Evolutionary conservation across 2,329 filamentous ascomycete genomes (phyloP).

Genomic region (Grosmannia clavigera): DNA sequence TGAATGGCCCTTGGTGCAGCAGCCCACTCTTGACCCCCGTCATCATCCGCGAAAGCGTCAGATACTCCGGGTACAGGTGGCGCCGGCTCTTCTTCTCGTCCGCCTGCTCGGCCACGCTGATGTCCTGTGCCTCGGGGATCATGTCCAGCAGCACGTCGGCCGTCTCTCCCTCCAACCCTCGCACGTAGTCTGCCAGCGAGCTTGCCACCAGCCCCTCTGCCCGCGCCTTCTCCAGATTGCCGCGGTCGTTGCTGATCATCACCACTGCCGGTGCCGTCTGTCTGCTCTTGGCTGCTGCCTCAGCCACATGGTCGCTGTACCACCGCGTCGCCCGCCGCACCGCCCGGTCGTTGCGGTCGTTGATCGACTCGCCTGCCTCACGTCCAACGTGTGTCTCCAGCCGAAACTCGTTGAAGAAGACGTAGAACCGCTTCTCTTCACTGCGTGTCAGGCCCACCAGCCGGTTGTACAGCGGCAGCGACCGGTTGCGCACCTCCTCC

Average conservation of each 20-base stretch:
- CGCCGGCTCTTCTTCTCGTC: slow-evolving; percentile 20
- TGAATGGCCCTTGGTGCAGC: slow-evolving; percentile 89
- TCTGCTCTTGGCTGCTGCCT: slow-evolving; percentile 32
- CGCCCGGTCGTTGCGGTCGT: slow-evolving; percentile 90
- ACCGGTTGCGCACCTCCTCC: slow-evolving; percentile 89
- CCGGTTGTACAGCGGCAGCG: slow-evolving; percentile 87
- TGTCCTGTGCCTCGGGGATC: slow-evolving; percentile 70
- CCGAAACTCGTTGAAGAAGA: slow-evolving; percentile 98
- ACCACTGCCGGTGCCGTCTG: slow-evolving; percentile 63
- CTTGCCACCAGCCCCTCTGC: slow-evolving; percentile 58
- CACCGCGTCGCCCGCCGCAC: slow-evolving; percentile 77
- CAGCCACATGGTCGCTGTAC: slow-evolving; percentile 73
- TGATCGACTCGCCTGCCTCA: slow-evolving; percentile 71
- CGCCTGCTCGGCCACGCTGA: slow-evolving; percentile 44
- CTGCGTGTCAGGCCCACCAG: slow-evolving; percentile 84
- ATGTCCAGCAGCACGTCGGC: slow-evolving; percentile 81
- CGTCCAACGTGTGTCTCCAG: slow-evolving; percentile 78
- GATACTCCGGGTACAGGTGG: slow-evolving; percentile 81
- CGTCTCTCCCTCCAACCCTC: slow-evolving; percentile 63
- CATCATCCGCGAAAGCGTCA: slow-evolving; percentile 81
- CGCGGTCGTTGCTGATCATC: slow-evolving; percentile 87
- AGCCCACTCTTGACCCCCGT: slow-evolving; percentile 82
- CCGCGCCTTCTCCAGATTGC: slow-evolving; percentile 73
- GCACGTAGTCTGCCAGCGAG: slow-evolving; percentile 67
- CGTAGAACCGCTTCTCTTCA: slow-evolving; percentile 93